Conservation (phyloP, 139 green algal genomes). For the Desmodesmus armatus region DNA sequence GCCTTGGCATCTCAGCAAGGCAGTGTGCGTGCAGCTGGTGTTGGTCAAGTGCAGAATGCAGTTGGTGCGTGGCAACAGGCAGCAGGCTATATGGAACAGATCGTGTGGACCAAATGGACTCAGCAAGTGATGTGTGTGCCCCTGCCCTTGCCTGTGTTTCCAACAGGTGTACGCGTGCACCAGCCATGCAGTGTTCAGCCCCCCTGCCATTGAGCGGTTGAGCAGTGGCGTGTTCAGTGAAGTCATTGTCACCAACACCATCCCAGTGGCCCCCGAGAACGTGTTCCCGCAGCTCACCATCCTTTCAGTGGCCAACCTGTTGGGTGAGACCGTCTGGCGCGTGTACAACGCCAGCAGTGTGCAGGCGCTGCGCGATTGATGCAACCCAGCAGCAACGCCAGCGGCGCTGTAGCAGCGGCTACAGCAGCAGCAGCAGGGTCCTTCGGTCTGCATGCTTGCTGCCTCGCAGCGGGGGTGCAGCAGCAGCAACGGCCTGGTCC, state of each 20-base stretch:
- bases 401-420: too few relatives aligned
- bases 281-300: constrained; percentile 98
- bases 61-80: neutral
- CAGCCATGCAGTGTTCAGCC: constrained; percentile 97
- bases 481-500: too few relatives aligned
- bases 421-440: too few relatives aligned
- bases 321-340: constrained; percentile 99
- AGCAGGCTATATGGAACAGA: neutral
- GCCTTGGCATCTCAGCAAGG: neutral
- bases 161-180: constrained; percentile 93
- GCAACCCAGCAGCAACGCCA: neutral
- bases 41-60: neutral
- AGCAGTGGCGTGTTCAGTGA: constrained; percentile 91
- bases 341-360: constrained; percentile 94
- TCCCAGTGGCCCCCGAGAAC: constrained; percentile 77
- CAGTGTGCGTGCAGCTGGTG: constrained; percentile 38
- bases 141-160: neutral
- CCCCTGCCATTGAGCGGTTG: constrained; percentile 94
- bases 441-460: too few relatives aligned
- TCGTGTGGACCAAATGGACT: neutral
- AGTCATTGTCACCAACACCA: constrained; percentile 99
- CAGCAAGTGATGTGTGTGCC: neutral
- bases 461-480: too few relatives aligned
- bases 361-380: constrained; percentile 72
- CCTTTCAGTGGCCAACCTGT: constrained; percentile 94